Evolutionary conservation across 2,329 filamentous ascomycete genomes (phyloP).

Genomic region (Cytospora mali): DNA sequence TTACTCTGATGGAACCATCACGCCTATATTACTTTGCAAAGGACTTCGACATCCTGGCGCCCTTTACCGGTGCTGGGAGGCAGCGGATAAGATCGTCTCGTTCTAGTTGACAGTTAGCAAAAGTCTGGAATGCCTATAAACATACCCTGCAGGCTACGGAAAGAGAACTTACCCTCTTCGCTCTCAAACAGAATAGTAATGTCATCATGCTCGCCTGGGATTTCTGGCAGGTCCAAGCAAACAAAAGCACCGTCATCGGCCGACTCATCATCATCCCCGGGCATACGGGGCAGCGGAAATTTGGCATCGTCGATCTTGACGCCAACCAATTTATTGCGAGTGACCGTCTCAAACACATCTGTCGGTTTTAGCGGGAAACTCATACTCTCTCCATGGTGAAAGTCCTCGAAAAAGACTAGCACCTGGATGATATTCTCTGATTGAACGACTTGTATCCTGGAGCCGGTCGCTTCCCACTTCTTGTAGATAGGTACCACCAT

Average conservation of each 20-base stretch:
- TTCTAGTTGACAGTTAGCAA: conserved; percentile 44
- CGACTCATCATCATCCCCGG: conserved; percentile 49
- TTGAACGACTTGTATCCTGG: conserved; percentile 78
- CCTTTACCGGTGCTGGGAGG: conserved; percentile 61
- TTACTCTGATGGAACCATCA: not conserved
- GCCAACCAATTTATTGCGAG: conserved; percentile 66
- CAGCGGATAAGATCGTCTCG: conserved; percentile 55
- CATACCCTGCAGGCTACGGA: not conserved
- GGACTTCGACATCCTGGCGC: conserved; percentile 42
- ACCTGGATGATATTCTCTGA: conserved; percentile 77
- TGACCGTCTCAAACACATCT: conserved; percentile 76
- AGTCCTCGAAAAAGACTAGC: conserved; percentile 85
- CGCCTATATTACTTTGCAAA: conserved; percentile 31
- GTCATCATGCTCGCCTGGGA: conserved; percentile 91
- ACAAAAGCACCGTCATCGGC: conserved; percentile 70
- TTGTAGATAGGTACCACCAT: conserved; percentile 95
- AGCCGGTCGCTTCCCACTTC: conserved; percentile 84
- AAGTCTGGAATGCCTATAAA: not conserved
- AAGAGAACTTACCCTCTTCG: conserved; percentile 64
- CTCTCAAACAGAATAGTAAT: conserved; percentile 83
- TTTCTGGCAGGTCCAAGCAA: conserved; percentile 83
- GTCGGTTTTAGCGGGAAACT: conserved; percentile 84
- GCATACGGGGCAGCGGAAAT: conserved; percentile 74
- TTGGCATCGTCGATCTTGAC: conserved; percentile 87
- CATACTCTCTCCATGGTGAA: conserved; percentile 85